Base-by-base conservation (phyloP, 2,329 filamentous ascomycete genomes). In the Endothia cerciana region DNA sequence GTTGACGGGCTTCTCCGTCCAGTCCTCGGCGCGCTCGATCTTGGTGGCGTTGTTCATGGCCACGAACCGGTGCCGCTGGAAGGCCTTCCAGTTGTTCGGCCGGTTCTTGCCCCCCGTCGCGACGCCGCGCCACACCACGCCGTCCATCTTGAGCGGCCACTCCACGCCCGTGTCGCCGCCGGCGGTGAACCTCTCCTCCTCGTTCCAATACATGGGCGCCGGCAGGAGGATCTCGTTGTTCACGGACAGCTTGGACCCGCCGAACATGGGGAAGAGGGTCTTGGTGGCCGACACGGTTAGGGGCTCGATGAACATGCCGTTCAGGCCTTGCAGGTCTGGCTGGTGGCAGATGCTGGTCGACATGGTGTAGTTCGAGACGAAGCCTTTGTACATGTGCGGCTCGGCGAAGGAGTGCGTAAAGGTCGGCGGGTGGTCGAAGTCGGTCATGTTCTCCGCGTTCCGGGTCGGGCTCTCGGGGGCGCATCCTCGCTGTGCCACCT, bases 41-140 rank as follows among this genome's bases (percentile, higher is more conserved):
- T 81, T 83, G 8, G 88, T 90, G 13, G 81, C 84, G 71, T 93
- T 93, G 72, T 89, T 84, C 87, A 93, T 90, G 56, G 87, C 82
- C 1, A 92, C 84, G 73, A 93, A 91, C 1, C 91, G 88, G 73
- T 93, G 91, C 3, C 91, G 86, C 69, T 93, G 90, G 72, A 92
- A 93, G 0, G 87, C 85, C 13, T 81, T 85, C 91, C 91, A 93
- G 71, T 88, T 92, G 36, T 82, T 71, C 74, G 81, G 72, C 70
- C 81, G 78, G 70, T 90, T 88, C 47, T 77, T 77, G 1, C 89
- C 89, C 2, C 89, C 89, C 1, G 88, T 89, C 1, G 87, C 88
- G 10, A 90, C 87, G 41, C 89, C 89, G 40, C 89, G 86, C 89
- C 89, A 91, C 60, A 90, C 78, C 43, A 85, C 81, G 2, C 74